These are phyloP conservation scores for Catunica adiposa DNA, from an alignment of 2,329 filamentous ascomycete genomes.

Conservation along the genomic window DNA sequence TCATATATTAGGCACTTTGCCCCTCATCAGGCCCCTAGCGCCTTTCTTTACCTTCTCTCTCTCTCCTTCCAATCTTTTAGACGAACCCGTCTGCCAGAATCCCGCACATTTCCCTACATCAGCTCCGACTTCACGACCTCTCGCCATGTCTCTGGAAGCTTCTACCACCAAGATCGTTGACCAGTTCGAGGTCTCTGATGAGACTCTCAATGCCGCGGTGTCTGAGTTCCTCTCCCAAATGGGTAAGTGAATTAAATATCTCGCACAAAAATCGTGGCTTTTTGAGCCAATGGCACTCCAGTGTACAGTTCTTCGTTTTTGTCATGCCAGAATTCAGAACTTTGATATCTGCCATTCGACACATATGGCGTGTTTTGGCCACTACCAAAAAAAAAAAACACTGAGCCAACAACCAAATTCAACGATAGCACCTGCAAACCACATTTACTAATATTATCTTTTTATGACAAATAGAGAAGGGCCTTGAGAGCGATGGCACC, in stretches of 20 bases:
- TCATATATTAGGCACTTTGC: constrained; percentile 17
- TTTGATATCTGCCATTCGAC: too few relatives aligned
- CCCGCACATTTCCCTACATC: constrained; percentile 29
- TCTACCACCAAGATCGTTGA: constrained; percentile 67
- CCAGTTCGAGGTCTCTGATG: constrained; percentile 70
- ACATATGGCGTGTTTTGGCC: too few relatives aligned
- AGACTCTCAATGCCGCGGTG: constrained; percentile 64
- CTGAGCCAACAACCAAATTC: too few relatives aligned
- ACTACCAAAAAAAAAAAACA: too few relatives aligned
- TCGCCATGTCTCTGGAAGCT: constrained; percentile 45
- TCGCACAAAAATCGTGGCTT: background rate
- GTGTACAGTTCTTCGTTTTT: background rate
- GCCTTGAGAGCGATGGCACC: constrained; percentile 58
- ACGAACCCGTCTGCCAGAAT: constrained; percentile 37
- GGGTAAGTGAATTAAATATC: constrained; percentile 30
- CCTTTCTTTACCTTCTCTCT: constrained; percentile 16
- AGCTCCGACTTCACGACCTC: constrained; percentile 36
- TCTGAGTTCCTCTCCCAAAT: constrained; percentile 77
- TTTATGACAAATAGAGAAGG: constrained; percentile 44
- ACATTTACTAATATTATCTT: background rate
- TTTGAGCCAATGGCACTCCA: background rate
- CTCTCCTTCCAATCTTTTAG: constrained; percentile 18
- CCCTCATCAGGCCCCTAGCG: constrained; percentile 12
- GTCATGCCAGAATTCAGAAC: background rate
- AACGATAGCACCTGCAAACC: too few relatives aligned